These are phyloP conservation scores for Nakaseomyces sp. DNA, from an alignment of 1,139 yeast species.

Conservation along the genomic window DNA sequence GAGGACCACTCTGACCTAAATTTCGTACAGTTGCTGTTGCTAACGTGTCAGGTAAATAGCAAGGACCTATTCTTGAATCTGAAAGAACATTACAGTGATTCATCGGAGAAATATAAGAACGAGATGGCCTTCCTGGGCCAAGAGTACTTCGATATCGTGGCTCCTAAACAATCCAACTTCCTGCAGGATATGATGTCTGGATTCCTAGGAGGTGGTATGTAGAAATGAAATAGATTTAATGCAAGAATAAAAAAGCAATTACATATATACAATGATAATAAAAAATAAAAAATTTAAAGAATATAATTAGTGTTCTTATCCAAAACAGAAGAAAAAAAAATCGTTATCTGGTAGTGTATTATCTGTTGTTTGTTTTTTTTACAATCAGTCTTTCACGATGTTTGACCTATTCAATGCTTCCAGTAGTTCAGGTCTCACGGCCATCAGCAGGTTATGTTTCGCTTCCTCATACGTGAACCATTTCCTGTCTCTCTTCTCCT, in stretches of 20 bases:
- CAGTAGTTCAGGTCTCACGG: conserved; percentile 61
- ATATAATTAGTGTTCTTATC: no score
- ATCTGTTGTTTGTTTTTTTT: not conserved
- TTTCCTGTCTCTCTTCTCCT: conserved; percentile 45
- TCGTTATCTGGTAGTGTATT: no score
- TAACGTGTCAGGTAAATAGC: conserved; percentile 50
- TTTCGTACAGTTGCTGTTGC: conserved; percentile 59
- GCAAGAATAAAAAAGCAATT: not conserved
- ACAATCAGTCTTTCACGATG: conserved; percentile 15
- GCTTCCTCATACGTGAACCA: conserved; percentile 80
- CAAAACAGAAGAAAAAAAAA: no score
- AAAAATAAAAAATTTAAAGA: not conserved
- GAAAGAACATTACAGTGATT: conserved; percentile 41
- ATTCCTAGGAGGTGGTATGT: conserved; percentile 39
- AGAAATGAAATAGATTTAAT: not conserved
- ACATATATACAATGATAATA: not conserved
- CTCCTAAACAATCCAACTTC: conserved; percentile 54
- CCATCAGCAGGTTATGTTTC: conserved; percentile 46
- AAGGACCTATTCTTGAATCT: conserved; percentile 46
- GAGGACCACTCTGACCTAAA: conserved; percentile 41
- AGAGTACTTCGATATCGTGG: conserved; percentile 48
- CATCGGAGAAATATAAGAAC: conserved; percentile 32
- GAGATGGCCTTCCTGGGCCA: conserved; percentile 48
- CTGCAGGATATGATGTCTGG: conserved; percentile 84
- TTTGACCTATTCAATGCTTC: conserved; percentile 47